phyloP scores from a whole-genome alignment of 306 rosid genomes.

The Cicer arietinum region DNA sequence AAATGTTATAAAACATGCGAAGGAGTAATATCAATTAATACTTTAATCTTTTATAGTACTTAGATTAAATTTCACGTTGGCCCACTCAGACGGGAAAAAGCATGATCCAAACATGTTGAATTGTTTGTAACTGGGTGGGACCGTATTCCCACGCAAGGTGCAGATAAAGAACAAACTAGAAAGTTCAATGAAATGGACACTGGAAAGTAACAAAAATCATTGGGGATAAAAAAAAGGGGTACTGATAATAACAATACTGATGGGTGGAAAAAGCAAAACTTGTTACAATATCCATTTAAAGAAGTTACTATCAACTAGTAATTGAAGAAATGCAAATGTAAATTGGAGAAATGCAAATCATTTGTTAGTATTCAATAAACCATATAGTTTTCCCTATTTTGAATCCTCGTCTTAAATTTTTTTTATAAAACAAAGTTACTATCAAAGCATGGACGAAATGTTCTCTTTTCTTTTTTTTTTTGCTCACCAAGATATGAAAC shows the following conservation, averaged over 20 bases:
- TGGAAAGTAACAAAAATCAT: no score
- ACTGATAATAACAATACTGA: neutral
- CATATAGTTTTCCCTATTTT: no score
- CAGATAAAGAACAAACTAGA: neutral
- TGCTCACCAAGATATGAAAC: neutral
- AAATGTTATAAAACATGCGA: neutral
- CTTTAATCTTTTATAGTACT: neutral
- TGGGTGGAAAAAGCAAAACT: neutral
- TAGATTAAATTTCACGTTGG: conserved; percentile 33
- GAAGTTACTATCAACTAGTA: no score
- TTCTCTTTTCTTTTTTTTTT: neutral
- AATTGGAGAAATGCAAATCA: no score
- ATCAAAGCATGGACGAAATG: conserved; percentile 26
- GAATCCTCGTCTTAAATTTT: no score
- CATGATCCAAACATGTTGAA: neutral
- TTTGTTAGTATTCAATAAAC: no score
- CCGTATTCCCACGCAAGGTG: neutral
- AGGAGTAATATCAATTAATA: conserved; percentile 19
- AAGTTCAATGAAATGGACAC: neutral
- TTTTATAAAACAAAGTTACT: conserved; percentile 10
- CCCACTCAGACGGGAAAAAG: neutral
- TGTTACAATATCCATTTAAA: conserved; percentile 20
- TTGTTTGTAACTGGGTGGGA: neutral
- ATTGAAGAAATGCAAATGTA: no score
- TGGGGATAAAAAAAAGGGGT: no score